Conservation (phyloP, 2,329 filamentous ascomycete species). For the Fusarium dlaminii region DNA sequence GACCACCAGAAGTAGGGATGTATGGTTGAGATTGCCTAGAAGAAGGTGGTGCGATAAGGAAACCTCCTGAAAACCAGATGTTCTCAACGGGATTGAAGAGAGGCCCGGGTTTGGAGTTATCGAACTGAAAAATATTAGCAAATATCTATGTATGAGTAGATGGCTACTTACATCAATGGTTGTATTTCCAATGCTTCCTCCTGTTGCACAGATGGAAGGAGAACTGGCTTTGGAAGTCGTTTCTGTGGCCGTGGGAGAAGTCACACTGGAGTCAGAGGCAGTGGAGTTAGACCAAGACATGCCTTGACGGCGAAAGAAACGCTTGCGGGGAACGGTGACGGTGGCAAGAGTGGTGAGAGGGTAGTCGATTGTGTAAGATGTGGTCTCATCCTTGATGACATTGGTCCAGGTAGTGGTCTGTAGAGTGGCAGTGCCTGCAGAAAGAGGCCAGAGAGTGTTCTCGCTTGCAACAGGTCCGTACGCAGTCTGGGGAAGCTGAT, state of each 20-base stretch:
- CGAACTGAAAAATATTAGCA: slow-evolving; percentile 48
- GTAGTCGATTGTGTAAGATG: slow-evolving; percentile 53
- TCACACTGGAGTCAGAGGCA: slow-evolving; percentile 18
- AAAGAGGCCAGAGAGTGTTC: slow-evolving; percentile 38
- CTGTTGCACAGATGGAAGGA: slow-evolving; percentile 42
- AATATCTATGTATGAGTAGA: background rate
- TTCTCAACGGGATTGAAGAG: slow-evolving; percentile 53
- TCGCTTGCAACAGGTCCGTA: slow-evolving; percentile 40
- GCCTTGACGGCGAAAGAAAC: slow-evolving; percentile 43
- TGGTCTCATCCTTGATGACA: slow-evolving; percentile 50
- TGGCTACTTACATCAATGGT: slow-evolving; percentile 49
- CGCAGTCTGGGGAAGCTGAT: slow-evolving; percentile 25
- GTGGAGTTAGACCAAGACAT: slow-evolving; percentile 49
- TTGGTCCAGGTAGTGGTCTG: slow-evolving; percentile 53
- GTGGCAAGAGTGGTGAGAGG: slow-evolving; percentile 52
- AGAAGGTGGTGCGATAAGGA: slow-evolving; percentile 50
- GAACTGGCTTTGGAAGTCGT: slow-evolving; percentile 12
- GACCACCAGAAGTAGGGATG: slow-evolving; percentile 51
- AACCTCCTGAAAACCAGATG: slow-evolving; percentile 55
- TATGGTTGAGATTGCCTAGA: slow-evolving; percentile 47
- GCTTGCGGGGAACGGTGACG: slow-evolving; percentile 43
- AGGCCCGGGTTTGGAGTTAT: slow-evolving; percentile 48
- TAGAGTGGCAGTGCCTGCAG: slow-evolving; percentile 37
- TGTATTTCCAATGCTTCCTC: slow-evolving; percentile 49
- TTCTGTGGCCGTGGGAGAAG: slow-evolving; percentile 1